Conservation (phyloP, 805 yeast species). For the Phaffomyces opuntiae region DNA sequence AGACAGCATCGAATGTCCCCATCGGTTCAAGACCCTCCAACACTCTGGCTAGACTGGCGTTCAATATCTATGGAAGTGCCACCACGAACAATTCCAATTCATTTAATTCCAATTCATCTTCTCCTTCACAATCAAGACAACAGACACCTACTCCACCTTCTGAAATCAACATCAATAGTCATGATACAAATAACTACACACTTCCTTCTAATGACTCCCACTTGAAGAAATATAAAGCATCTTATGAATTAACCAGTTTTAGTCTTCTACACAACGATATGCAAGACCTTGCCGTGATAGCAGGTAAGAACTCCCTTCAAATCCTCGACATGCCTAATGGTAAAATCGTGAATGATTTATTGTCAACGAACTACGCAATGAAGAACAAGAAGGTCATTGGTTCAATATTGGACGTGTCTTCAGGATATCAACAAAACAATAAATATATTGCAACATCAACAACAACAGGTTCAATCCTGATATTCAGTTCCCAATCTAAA, state of each 20-base stretch:
- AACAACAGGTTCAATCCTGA: constrained; percentile 40
- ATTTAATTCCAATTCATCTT: constrained; percentile 9
- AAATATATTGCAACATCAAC: constrained; percentile 37
- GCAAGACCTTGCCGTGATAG: constrained; percentile 27
- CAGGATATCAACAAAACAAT: constrained; percentile 34
- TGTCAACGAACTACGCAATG: constrained; percentile 20
- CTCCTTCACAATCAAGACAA: constrained; percentile 4
- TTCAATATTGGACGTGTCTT: constrained; percentile 34
- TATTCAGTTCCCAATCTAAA: constrained; percentile 23
- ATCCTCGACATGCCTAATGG: constrained; percentile 28
- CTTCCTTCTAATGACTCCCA: constrained; percentile 2
- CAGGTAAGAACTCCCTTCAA: constrained; percentile 37
- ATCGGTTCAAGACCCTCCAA: constrained; percentile 19
- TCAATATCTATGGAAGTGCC: constrained; percentile 41
- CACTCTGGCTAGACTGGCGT: constrained; percentile 47
- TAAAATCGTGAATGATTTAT: constrained; percentile 30
- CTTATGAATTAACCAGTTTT: constrained; percentile 25
- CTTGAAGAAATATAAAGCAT: constrained; percentile 23
- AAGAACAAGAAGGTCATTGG: constrained; percentile 32
- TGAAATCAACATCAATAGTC: background rate
- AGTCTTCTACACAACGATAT: constrained; percentile 14
- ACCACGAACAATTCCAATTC: constrained; percentile 9
- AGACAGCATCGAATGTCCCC: too few species aligned
- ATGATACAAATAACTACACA: background rate
- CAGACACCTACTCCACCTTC: constrained; percentile 2